These are phyloP conservation scores for Tetraselmis striata DNA, from an alignment of 139 green algal species.

Conservation along the genomic window DNA sequence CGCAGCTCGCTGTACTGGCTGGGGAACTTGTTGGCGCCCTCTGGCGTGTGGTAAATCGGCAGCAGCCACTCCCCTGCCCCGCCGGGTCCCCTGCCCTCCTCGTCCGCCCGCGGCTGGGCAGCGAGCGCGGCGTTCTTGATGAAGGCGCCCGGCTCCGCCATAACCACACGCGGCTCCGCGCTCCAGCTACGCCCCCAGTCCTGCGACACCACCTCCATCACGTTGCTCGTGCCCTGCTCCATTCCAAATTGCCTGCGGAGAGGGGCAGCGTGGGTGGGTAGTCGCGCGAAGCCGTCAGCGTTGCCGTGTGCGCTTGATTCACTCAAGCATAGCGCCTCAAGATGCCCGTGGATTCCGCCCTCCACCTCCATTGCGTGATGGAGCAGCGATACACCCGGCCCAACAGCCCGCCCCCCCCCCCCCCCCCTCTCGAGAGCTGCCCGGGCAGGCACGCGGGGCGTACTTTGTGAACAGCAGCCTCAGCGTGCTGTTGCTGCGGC, in stretches of 20 bases:
- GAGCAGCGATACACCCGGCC: no score
- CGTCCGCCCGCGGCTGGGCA: not conserved
- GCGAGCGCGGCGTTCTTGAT: not conserved
- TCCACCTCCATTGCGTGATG: no score
- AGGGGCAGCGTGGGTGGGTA: no score
- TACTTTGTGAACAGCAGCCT: not conserved
- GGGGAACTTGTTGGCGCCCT: not conserved
- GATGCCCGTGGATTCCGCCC: no score
- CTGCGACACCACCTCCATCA: not conserved
- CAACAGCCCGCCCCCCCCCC: no score
- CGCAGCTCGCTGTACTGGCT: not conserved
- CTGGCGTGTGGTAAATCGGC: constrained; percentile 5
- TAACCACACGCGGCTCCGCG: not conserved
- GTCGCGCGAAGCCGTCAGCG: no score
- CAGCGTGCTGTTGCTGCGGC: not conserved
- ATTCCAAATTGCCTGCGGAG: not conserved
- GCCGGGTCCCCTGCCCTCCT: no score
- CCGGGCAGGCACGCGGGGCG: no score
- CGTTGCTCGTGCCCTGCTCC: constrained; percentile 3
- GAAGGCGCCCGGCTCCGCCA: not conserved
- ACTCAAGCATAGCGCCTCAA: no score
- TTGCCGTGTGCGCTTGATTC: no score
- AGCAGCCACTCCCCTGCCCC: not conserved
- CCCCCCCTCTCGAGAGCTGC: no score
- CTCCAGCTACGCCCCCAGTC: not conserved